Base-by-base conservation (phyloP, 1,284 basidiomycete species). In the Trametes polyzona region DNA sequence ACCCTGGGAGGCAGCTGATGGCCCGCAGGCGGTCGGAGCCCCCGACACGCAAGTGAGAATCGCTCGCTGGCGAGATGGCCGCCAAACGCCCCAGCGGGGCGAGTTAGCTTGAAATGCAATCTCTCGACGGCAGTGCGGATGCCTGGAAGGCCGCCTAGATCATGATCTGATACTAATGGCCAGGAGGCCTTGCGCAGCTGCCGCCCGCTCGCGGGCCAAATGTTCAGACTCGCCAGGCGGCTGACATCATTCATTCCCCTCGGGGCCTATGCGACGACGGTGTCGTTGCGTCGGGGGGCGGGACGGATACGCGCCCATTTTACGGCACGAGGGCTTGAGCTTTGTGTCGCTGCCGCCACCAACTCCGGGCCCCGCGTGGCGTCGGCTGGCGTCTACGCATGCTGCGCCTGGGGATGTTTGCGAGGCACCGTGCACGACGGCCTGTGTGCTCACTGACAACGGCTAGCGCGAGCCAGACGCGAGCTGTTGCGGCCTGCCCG, bases 281-380 rank as follows among this genome's bases (percentile, higher is more conserved):
- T 46, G 42, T 41, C 47, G 30, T 47, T 17, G 30, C 44, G 46
- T 26, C 46, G 39, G 36, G 27, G 17, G 39, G 36, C 26, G 27
- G 37, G 17, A 23, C 24, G 35, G 1, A 17, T 37, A 62, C 56
- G 66, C 62, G 61, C 56, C 50, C 44, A 35, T 36, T n/a, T 60
- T 62, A 57, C 65, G 62, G 63, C 63, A 64, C 62, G 39, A 64
- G 26, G 62, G 27, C 47, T 51, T 59, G 63, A 65, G 55, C 62
- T 43, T 67, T 67, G 62, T 65, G 66, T 63, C 60, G 66, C 47
- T 43, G 53, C 55, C 59, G 64, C 62, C 64, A 62, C 62, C 56
- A 61, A 23, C 48, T 39, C 53, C 40, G 41, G 23, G 14, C 24
- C 23, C 40, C 26, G 52, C 52, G 52, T 61, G 60, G 60, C 60